A percentile compares a stretch with the other conserved stretches of the same genome.
These are phyloP conservation scores for Pleomassaria siparia DNA, from an alignment of 2,329 filamentous ascomycete genomes.

Conservation along the genomic window DNA sequence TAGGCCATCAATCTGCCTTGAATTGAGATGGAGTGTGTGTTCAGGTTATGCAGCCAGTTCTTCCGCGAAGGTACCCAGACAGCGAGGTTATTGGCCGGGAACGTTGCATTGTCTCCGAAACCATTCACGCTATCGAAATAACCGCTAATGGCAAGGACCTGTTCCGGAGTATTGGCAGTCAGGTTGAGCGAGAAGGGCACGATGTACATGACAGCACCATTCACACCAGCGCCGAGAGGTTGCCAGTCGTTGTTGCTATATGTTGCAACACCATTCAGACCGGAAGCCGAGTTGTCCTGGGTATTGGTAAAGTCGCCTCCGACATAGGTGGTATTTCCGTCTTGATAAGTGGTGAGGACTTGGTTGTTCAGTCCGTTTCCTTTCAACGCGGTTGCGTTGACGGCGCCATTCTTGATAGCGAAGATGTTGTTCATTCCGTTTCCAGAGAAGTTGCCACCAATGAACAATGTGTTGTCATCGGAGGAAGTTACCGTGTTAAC, in stretches of 20 bases:
- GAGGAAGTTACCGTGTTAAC: constrained; percentile 69
- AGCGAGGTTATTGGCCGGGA: constrained; percentile 73
- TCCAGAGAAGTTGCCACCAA: constrained; percentile 80
- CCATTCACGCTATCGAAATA: constrained; percentile 72
- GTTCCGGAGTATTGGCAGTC: constrained; percentile 66
- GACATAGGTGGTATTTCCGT: constrained; percentile 66
- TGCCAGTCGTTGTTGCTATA: constrained; percentile 74
- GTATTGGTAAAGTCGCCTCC: constrained; percentile 85
- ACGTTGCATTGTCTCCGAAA: constrained; percentile 64
- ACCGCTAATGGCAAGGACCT: constrained; percentile 77
- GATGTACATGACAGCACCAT: constrained; percentile 74
- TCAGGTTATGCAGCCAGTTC: constrained; percentile 86
- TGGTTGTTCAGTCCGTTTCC: constrained; percentile 77
- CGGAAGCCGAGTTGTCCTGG: constrained; percentile 59
- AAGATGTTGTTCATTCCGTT: constrained; percentile 72
- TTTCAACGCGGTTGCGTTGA: constrained; percentile 62
- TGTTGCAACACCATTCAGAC: constrained; percentile 73
- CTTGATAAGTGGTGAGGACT: constrained; percentile 71
- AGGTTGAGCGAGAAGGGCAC: constrained; percentile 80
- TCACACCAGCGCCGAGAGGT: constrained; percentile 80
- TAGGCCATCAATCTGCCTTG: constrained; percentile 72
- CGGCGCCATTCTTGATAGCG: constrained; percentile 59
- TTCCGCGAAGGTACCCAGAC: constrained; percentile 84
- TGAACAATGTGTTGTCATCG: constrained; percentile 61
- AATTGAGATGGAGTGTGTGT: constrained; percentile 63